Evolutionary conservation across 176 grass and related monocot species (phyloP).

Genomic region (Olyra latifolia): DNA sequence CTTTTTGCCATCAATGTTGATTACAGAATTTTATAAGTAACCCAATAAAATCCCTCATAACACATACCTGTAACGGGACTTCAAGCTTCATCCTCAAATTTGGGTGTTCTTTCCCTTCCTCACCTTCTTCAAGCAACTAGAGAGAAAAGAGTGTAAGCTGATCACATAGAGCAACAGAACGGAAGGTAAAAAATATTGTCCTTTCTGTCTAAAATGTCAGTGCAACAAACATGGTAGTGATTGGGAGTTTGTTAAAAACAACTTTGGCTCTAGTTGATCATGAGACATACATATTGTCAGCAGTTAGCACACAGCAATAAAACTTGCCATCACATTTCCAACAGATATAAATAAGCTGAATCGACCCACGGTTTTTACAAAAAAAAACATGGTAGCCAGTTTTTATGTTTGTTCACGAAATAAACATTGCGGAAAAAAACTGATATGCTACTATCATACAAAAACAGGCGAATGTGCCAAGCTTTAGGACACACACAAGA

Average conservation of each 20-base stretch:
- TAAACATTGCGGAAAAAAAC: not conserved
- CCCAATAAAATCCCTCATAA: slow-evolving; percentile 4
- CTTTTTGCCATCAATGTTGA: not conserved
- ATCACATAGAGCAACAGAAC: not conserved
- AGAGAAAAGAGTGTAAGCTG: slow-evolving; percentile 41
- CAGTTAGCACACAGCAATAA: not conserved
- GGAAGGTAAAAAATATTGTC: slow-evolving; percentile 5
- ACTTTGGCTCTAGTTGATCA: not conserved
- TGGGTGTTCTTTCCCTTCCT: slow-evolving; percentile 83
- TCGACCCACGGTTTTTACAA: not conserved
- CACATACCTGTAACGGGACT: slow-evolving; percentile 85
- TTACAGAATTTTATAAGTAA: not conserved
- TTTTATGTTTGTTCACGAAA: not conserved
- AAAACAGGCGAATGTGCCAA: not conserved
- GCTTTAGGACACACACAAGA: not conserved
- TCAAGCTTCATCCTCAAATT: slow-evolving; percentile 98
- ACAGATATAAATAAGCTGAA: slow-evolving; percentile 6
- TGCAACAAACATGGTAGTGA: not conserved
- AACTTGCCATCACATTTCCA: not conserved
- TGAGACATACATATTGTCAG: not conserved
- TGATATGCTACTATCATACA: not conserved
- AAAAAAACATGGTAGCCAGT: not conserved
- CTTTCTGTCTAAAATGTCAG: not conserved
- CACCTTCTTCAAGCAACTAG: slow-evolving; percentile 97
- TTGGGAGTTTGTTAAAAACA: not conserved